phyloP scores from a whole-genome alignment of 163 green algal species.

The Trebouxia gelatinosa region DNA sequence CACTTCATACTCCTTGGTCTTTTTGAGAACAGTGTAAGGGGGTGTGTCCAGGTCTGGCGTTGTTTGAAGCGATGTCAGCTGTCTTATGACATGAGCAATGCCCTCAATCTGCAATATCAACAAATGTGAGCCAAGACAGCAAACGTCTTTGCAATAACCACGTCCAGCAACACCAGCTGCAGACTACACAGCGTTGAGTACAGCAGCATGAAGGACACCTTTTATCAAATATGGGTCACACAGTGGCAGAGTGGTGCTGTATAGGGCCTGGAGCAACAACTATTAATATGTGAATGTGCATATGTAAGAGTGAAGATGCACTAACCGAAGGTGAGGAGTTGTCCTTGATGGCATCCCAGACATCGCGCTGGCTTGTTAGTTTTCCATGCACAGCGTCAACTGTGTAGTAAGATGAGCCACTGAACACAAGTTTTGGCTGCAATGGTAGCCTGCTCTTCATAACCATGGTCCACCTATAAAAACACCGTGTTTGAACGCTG shows the following conservation, averaged over 20 bases:
- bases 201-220: too few relatives aligned
- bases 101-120: slow-evolving; percentile 34
- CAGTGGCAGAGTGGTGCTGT: too few relatives aligned
- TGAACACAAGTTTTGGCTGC: slow-evolving; percentile 64
- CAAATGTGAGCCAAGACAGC: neutral
- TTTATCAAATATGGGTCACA: too few relatives aligned
- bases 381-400: slow-evolving; percentile 57
- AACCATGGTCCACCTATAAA: slow-evolving; percentile 49
- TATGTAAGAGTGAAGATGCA: too few relatives aligned
- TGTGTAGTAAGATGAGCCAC: slow-evolving; percentile 59
- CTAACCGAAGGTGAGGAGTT: slow-evolving; percentile 61
- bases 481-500: neutral
- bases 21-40: slow-evolving; percentile 63
- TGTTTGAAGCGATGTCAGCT: slow-evolving; percentile 39
- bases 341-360: slow-evolving; percentile 67
- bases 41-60: slow-evolving; percentile 72
- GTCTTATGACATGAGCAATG: slow-evolving; percentile 28
- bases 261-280: too few relatives aligned
- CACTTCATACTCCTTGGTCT: slow-evolving; percentile 66
- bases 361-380: slow-evolving; percentile 66
- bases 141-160: neutral
- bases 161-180: too few relatives aligned
- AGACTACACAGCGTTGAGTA: too few relatives aligned
- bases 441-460: slow-evolving; percentile 49
- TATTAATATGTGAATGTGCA: too few relatives aligned